Evolutionary conservation across 768 basidiomycete genomes (phyloP), one percentile per base, ranked within the genome.

Genomic region (Pleurotus citrinopileatus): DNA sequence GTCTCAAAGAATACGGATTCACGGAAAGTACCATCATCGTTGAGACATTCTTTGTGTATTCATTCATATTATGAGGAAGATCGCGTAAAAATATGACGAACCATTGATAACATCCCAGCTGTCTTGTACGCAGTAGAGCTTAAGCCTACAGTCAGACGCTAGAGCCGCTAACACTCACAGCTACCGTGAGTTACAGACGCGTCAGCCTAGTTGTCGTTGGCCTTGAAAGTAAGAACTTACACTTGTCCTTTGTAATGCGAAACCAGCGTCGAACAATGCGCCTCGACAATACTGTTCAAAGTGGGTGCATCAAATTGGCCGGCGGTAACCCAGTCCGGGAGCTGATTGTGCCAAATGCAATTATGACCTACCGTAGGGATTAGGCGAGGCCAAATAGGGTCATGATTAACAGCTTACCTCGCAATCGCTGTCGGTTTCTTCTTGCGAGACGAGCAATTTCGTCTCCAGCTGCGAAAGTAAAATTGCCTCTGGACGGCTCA

Each of bases 291-390:
- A 34, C 68, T 70, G 9, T 70, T 68, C 23, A 80, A 65, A 4
- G 72, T 72, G 0, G 66, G 67, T 15, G 72, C 73, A 53, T 72
- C 70, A 61, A 77, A 80, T 42, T 63, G 65, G 9, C 73, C 74
- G 34, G 68, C 61, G 1, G 73, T 65, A 2, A 82, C 78, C 79
- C 79, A 81, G 64, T 61, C 66, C 7, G 79, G 76, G 3, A 82
- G 72, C 62, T 83, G 80, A 52, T 69, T 76, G 62, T 82, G 66
- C 78, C 78, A 80, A 27, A 79, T 76, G 27, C 71, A 75, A 56
- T 72, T 78, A 55, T 78, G 73, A 10, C 78, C 73, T 74, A 25
- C 12, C 20, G 13, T 12, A 25, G 43, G 7, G n/a, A 28, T 47
- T 9, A 29, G n/a, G 10, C 6, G 6, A 26, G 32, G 28, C 3